Evolutionary conservation across 306 rosid genomes (phyloP), one percentile per base, ranked within the genome.

Genomic region (peach (Prunus persica)): DNA sequence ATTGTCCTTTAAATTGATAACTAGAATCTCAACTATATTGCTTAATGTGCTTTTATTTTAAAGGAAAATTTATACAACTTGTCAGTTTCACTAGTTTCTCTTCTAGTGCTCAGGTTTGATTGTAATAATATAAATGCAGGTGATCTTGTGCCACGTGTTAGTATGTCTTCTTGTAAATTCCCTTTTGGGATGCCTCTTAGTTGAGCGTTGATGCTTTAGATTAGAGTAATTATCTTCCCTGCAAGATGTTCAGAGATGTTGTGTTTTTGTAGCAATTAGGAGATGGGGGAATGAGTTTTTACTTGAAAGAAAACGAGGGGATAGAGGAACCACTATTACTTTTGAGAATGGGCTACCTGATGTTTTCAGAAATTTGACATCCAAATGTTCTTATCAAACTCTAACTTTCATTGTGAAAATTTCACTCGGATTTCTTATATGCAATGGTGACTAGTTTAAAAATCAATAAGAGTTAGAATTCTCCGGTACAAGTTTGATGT

Each of bases 281-380:
- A 28, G 67, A 15, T 28, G 9, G 38, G 32, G 64, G 49, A 32
- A 22, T 49, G 3, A 20, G 0, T 49, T 30, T 70, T 30, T 8
- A 24, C 60, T 32, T 70, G 19, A 19, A 70, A 28, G 19, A 11
- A 14, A 11, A 38, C 9, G 9, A 69, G 38, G 24, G 28, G 38
- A 25, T 69, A 56, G 15, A 71, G 19, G 20, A 71, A 32, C 15
- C 43, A 11, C 64, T 43, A 30, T 47, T 56, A 24, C 65, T 74
- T 58, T 49, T 10, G 80, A 19, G 32, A 65, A 3, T 67, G 20
- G 10, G 34, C 80, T 63, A 6, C 24, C 55, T 80, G 47, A 73
- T 34, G 22, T 14, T 82, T 51, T 66, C 65, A 50, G 61, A 79
- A 50, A 63, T 34, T 73, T 75, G 70, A 58, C 74, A 34, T 46